Evolutionary conservation across 1,284 basidiomycete genomes (phyloP).

Genomic region (Tylopilus sp.): DNA sequence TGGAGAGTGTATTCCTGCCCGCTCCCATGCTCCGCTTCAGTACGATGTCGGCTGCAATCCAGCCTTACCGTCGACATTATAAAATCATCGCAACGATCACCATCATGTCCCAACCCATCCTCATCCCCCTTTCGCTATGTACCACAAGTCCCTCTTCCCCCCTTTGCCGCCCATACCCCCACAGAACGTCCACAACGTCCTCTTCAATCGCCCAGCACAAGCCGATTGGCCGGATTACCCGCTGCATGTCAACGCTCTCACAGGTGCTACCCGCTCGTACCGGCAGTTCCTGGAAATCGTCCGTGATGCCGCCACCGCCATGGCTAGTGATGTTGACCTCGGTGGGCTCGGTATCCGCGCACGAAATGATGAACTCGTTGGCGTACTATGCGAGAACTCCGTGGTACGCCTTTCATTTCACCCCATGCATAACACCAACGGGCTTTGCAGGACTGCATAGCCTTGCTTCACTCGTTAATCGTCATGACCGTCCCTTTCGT

Average conservation of each 20-base stretch:
- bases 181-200: slow-evolving; percentile 53
- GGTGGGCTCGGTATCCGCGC: slow-evolving; percentile 56
- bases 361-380: slow-evolving; percentile 54
- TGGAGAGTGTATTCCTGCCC: too few relatives aligned
- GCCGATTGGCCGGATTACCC: slow-evolving; percentile 51
- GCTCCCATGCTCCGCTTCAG: not conserved
- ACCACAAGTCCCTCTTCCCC: slow-evolving; percentile 40
- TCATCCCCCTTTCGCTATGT: slow-evolving; percentile 23
- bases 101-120: not conserved
- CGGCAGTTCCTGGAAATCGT: slow-evolving; percentile 50
- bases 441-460: slow-evolving; percentile 57
- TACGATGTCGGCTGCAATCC: slow-evolving; percentile 1
- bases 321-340: slow-evolving; percentile 41
- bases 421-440: not conserved
- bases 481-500: slow-evolving; percentile 57
- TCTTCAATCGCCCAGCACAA: slow-evolving; percentile 54
- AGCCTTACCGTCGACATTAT: slow-evolving; percentile 1
- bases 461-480: slow-evolving; percentile 54
- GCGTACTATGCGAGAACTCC: slow-evolving; percentile 66
- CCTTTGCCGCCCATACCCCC: slow-evolving; percentile 39
- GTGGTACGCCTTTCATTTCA: slow-evolving; percentile 41
- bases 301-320: slow-evolving; percentile 53
- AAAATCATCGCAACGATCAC: slow-evolving; percentile 8
- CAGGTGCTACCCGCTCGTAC: slow-evolving; percentile 45
- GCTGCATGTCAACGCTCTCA: slow-evolving; percentile 53